Evolutionary conservation across 2,329 filamentous ascomycete species (phyloP).

Genomic region (Pseudocercospora fuligena): DNA sequence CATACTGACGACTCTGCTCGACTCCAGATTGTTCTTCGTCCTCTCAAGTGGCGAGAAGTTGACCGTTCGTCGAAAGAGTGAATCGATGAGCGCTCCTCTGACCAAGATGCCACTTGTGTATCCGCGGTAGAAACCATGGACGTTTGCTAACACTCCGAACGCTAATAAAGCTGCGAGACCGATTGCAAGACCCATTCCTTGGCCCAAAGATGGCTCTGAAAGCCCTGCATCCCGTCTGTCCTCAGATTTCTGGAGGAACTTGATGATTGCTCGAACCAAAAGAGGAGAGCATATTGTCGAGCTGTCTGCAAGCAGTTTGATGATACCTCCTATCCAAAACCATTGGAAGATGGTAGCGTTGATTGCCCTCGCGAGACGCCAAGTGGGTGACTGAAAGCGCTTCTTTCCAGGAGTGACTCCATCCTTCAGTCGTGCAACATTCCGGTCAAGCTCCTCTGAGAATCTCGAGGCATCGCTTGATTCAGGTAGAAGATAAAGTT

Average conservation of each 20-base stretch:
- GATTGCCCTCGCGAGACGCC: slow-evolving; percentile 9
- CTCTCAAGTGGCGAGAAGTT: too few relatives aligned
- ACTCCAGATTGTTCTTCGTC: too few relatives aligned
- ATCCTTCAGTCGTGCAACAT: not conserved
- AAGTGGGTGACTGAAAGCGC: not conserved
- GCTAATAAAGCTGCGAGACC: not conserved
- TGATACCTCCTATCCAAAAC: slow-evolving; percentile 15
- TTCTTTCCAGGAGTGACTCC: not conserved
- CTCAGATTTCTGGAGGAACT: slow-evolving; percentile 8
- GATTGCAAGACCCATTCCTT: too few relatives aligned
- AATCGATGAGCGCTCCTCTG: slow-evolving; percentile 8
- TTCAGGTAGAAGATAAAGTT: too few relatives aligned
- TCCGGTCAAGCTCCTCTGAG: not conserved
- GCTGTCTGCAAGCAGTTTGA: slow-evolving; percentile 13
- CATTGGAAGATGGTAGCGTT: slow-evolving; percentile 10
- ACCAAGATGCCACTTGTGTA: slow-evolving; percentile 13
- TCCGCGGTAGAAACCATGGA: slow-evolving; percentile 12
- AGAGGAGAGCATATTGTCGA: slow-evolving; percentile 12
- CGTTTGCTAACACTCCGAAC: slow-evolving; percentile 12
- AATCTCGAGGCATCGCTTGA: not conserved
- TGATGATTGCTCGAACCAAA: slow-evolving; percentile 9
- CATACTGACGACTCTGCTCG: slow-evolving; percentile 7
- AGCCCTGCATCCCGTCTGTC: too few relatives aligned
- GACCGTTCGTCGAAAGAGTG: slow-evolving; percentile 14
- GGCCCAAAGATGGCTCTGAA: too few relatives aligned